Percentiles rank a stretch among this genome's conserved stretches.
Conservation (phyloP, 306 rosid species). For the Dryas alaskensis region DNA sequence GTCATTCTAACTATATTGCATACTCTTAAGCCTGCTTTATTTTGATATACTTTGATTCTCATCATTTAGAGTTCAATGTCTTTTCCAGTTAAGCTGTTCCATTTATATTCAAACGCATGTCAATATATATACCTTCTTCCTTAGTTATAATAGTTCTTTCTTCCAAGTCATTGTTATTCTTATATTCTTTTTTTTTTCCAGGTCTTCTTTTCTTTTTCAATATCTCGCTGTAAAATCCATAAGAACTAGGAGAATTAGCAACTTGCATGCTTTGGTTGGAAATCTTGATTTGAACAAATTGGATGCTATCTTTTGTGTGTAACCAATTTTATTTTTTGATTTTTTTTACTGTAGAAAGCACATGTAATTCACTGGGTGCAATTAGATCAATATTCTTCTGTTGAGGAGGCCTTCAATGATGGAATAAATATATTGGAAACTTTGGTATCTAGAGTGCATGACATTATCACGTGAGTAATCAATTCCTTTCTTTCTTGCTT, state of each 20-base stretch:
- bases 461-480: constrained; percentile 68
- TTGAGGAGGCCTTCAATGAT: constrained; percentile 66
- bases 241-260: not conserved
- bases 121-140: not conserved
- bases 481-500: constrained; percentile 10
- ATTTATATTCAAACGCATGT: not conserved
- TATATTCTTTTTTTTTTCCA: not conserved
- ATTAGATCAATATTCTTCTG: constrained; percentile 68
- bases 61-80: too few relatives aligned
- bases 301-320: not conserved
- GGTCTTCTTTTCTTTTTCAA: not conserved
- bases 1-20: not conserved
- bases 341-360: constrained; percentile 62
- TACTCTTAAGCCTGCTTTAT: too few relatives aligned
- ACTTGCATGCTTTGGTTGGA: not conserved
- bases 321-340: not conserved
- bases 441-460: constrained; percentile 75
- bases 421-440: constrained; percentile 56
- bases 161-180: constrained; percentile 1
- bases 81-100: too few relatives aligned
- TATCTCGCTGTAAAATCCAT: not conserved
- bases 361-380: constrained; percentile 87
- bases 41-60: too few relatives aligned
- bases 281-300: not conserved
- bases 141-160: not conserved